Base-by-base conservation (phyloP, 805 yeast species). In the Candida railenensis region DNA sequence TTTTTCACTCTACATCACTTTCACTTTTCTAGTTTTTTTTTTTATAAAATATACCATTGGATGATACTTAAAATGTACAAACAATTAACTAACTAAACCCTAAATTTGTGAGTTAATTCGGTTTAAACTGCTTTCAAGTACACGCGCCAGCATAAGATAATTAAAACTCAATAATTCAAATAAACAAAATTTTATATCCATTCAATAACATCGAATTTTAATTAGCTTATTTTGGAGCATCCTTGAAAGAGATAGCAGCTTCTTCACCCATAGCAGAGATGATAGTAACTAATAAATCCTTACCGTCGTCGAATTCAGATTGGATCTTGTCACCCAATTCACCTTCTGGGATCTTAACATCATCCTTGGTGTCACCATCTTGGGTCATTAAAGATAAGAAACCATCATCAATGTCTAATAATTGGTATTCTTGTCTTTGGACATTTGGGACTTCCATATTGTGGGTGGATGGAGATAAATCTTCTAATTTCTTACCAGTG, bases 381-480 rank as follows among this genome's bases (percentile, higher is more conserved):
- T 75, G 68, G 83, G 90, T 87, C 97, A 94, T 91, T 76, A 94
- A 85, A 69, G 87, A 87, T 72, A 94, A 85, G 95, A 75, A 94
- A 59, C 96, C 99, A 68, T 94, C 99, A 71, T 94, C 99, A 67
- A 94, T 90, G 81, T 94, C 96, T 77, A 92, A 87, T 74, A 87
- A 88, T 82, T 89, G 96, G 87, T 57, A 94, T 83, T 94, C 99
- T 63, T 85, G 82, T 85, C 99, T 95, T 69, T 75, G 69, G 66
- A 94, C 99, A 74, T 89, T 85, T 78, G 99, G 99, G 72, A 92
- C 98, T 79, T 92, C 97, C 98, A 94, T 91, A 82, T 94, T 94
- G 85, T 94, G 99, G 81, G 99, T 94, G 57, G 99, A 94, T 79
- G 99, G 99, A 62, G 99, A 94, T 75, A 94, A 87, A 80, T 94